Base-by-base conservation (phyloP, 495 filamentous ascomycete genomes). In the Penicillium canescens region DNA sequence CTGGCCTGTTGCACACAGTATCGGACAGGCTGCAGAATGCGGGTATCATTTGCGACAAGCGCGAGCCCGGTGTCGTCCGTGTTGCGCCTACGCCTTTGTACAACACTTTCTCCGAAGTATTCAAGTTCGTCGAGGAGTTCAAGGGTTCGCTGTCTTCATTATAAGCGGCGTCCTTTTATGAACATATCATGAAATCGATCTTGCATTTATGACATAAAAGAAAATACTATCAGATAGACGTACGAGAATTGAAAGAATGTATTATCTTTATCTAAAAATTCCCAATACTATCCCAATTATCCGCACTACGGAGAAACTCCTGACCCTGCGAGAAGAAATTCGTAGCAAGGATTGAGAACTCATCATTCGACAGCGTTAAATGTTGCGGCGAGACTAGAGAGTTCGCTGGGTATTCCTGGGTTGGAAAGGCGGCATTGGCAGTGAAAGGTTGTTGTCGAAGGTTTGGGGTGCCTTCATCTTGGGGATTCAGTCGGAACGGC, bases 31-130 rank as follows among this genome's bases (percentile, higher is more conserved):
- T 98, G 43, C 84, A 94, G 61, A 74, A 82, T 36, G 71, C 77
- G 1, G 85, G 85, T 5, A 84, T 96, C 14, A 81, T 98, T 35
- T 87, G 92, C 40, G 94, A 98, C 65, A 91, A 98, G 79, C 76
- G 94, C 49, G 83, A 84, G 66, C 94, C 94, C n/a, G 86, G 92
- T 71, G 94, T 98, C 35, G 82, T 98, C 9, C 79, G 94, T n/a
- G 90, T 96, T 4, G 92, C 93, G n/a, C 94, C 94, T 1, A 82
- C 86, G 45, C 93, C 94, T 31, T 61, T 98, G 44, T 98, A 96
- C 69, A 97, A 96, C 72, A 85, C 78, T 1, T 96, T 86, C 65
- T 72, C 67, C 42, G 94, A 98, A 64, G 87, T 90, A 7, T 89
- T 83, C 69, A 62, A 67, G 3, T 98, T 97, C 71, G 85, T 88